Evolutionary conservation across 2,329 filamentous ascomycete species (phyloP).

Genomic region (Neonectria hederae): DNA sequence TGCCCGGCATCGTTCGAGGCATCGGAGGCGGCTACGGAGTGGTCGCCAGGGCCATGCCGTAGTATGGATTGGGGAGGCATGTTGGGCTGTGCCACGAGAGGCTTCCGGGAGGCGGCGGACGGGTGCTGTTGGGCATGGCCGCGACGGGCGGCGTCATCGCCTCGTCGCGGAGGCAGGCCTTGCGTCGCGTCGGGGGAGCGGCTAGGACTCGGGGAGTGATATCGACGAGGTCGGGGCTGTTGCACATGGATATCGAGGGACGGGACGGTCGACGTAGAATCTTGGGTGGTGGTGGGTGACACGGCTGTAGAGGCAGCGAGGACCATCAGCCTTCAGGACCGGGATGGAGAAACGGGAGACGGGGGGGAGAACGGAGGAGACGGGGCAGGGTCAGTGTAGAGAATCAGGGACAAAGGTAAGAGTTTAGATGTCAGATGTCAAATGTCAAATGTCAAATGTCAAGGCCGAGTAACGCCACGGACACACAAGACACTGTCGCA

Average conservation of each 20-base stretch:
- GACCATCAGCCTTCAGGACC: conserved; percentile 48
- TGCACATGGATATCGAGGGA: conserved; percentile 62
- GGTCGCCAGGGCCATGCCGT: conserved; percentile 42
- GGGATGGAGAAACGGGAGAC: conserved; percentile 4
- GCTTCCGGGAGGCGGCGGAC: conserved; percentile 54
- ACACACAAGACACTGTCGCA: neutral
- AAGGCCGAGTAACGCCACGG: conserved; percentile 9
- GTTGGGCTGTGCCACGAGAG: conserved; percentile 59
- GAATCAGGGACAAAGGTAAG: neutral
- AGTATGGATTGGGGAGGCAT: conserved; percentile 43
- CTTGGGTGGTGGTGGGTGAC: conserved; percentile 45
- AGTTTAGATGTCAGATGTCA: conserved; percentile 5
- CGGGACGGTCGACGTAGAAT: conserved; percentile 65
- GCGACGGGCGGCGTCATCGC: conserved; percentile 54
- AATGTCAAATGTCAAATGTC: conserved; percentile 5
- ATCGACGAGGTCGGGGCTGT: conserved; percentile 59
- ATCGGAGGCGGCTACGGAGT: conserved; percentile 42
- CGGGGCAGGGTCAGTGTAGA: conserved; percentile 23
- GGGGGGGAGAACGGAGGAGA: neutral
- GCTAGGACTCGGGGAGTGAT: conserved; percentile 64
- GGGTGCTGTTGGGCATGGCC: conserved; percentile 50
- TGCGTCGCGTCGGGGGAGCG: conserved; percentile 58
- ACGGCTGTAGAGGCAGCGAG: conserved; percentile 42
- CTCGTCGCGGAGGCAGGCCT: conserved; percentile 53
- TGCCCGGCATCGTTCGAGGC: conserved; percentile 54